These are phyloP conservation scores for Carex scoparia DNA, from an alignment of 176 grass and related monocot genomes.

Conservation along the genomic window DNA sequence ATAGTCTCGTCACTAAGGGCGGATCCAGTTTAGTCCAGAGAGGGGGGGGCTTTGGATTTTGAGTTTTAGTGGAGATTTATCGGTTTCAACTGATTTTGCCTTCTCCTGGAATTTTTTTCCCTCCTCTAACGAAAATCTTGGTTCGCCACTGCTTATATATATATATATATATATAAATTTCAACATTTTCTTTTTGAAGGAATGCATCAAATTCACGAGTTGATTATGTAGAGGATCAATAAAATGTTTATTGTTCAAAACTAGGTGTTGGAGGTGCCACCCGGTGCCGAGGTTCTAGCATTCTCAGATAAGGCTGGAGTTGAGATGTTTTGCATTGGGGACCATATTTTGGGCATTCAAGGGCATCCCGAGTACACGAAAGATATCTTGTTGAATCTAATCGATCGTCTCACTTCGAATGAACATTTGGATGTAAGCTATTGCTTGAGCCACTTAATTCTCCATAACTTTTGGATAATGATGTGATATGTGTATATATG, in stretches of 20 bases:
- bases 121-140: no score
- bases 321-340: constrained; percentile 70
- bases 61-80: no score
- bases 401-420: constrained; percentile 48
- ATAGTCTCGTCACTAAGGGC: not conserved
- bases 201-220: no score
- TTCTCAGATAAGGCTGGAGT: constrained; percentile 60
- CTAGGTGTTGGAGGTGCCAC: constrained; percentile 74
- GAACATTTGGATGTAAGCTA: constrained; percentile 50
- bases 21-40: no score
- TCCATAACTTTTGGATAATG: not conserved
- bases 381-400: constrained; percentile 69
- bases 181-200: no score
- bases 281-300: constrained; percentile 57
- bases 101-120: no score
- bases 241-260: constrained; percentile 10
- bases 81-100: no score
- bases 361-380: constrained; percentile 85
- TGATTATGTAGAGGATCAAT: not conserved
- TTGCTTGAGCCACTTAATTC: not conserved
- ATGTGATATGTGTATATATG: not conserved
- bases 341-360: constrained; percentile 71
- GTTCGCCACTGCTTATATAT: no score
- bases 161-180: no score
- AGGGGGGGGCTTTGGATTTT: no score